Conservation (phyloP, 2,329 filamentous ascomycete genomes). For the Talaromyces sp. region DNA sequence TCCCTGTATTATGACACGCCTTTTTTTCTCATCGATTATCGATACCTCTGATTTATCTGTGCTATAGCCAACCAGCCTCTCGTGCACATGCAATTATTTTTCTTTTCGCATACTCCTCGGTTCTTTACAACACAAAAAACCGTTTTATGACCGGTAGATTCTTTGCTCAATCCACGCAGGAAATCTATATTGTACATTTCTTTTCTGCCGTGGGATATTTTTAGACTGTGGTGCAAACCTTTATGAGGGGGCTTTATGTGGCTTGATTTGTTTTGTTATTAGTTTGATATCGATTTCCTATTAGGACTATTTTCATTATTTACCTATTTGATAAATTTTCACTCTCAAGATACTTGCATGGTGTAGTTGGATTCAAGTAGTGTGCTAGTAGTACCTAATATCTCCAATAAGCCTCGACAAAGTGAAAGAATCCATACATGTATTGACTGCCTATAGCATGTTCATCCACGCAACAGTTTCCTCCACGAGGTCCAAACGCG, state of each 20-base stretch:
- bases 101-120: constrained; percentile 18
- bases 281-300: too few relatives aligned
- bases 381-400: too few relatives aligned
- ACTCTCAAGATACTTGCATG: too few relatives aligned
- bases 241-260: neutral
- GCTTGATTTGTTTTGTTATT: neutral
- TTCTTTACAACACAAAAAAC: constrained; percentile 7
- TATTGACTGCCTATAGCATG: too few relatives aligned
- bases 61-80: constrained; percentile 11
- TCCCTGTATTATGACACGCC: constrained; percentile 28
- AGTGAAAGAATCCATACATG: too few relatives aligned
- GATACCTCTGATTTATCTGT: constrained; percentile 26
- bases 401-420: too few relatives aligned
- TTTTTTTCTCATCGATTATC: constrained; percentile 18
- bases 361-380: too few relatives aligned
- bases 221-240: constrained; percentile 15
- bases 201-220: constrained; percentile 16
- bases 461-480: too few relatives aligned
- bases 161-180: neutral
- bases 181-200: constrained; percentile 24
- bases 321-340: too few relatives aligned
- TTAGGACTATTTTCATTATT: too few relatives aligned
- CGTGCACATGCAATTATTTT: constrained; percentile 5
- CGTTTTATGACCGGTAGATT: constrained; percentile 21
- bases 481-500: too few relatives aligned